Percentiles rank a stretch among this genome's conserved stretches.
These are phyloP conservation scores for Coemansia sp. DNA, from an alignment of 192 early-diverging fungal genomes.

Conservation along the genomic window DNA sequence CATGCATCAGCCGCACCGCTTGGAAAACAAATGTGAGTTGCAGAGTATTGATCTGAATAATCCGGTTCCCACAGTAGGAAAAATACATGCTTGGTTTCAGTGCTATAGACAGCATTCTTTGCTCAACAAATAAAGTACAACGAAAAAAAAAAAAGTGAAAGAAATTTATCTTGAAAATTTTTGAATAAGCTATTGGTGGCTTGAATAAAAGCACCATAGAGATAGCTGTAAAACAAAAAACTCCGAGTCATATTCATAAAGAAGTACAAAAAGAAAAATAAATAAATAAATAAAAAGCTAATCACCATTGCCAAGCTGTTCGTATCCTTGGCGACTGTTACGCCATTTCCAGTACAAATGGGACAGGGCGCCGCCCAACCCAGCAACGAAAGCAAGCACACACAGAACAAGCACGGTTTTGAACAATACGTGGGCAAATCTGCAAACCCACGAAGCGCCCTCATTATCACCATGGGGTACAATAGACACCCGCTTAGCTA, in stretches of 20 bases:
- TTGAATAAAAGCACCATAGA: too few relatives aligned
- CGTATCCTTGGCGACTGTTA: constrained; percentile 15
- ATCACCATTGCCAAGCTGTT: constrained; percentile 2
- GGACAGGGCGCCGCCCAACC: background rate
- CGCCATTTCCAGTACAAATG: constrained; percentile 4
- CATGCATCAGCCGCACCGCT: too few relatives aligned
- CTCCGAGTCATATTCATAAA: background rate
- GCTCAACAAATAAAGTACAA: too few relatives aligned
- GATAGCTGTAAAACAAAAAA: too few relatives aligned
- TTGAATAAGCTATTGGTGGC: too few relatives aligned
- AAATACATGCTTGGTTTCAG: too few relatives aligned
- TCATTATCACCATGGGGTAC: background rate
- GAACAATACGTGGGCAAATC: background rate
- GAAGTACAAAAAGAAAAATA: background rate
- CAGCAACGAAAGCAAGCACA: constrained; percentile 2
- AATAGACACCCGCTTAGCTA: constrained; percentile 23
- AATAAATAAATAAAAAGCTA: background rate
- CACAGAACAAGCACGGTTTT: background rate
- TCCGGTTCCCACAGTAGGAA: too few relatives aligned
- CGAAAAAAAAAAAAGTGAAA: too few relatives aligned
- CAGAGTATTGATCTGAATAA: too few relatives aligned
- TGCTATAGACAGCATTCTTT: too few relatives aligned
- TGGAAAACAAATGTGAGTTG: too few relatives aligned
- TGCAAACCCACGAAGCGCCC: background rate
- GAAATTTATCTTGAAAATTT: too few relatives aligned